Base-by-base conservation (phyloP, 2,329 filamentous ascomycete genomes). In the Moelleriella libera region DNA sequence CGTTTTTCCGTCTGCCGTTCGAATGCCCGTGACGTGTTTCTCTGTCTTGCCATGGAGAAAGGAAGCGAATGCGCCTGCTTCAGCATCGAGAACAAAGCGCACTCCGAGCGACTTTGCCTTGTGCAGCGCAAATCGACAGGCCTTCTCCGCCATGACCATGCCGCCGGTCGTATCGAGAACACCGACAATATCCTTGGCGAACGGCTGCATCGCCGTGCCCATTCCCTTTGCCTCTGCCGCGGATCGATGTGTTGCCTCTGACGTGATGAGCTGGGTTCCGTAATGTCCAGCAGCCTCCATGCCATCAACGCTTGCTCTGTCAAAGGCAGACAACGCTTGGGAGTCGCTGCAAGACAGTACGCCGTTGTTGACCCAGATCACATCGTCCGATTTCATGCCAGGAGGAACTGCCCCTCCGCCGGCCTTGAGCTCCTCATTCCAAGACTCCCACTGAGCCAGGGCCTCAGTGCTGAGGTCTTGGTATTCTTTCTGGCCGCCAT, bases 131-230 rank as follows among this genome's bases (percentile, higher is more conserved):
- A 66, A 68, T 0, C 58, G 58, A 48, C 71, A 75, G 0, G 69
- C 68, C 48, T 69, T 70, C 47, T 71, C 67, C 0, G 71, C 71
- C 12, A 64, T 53, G 2, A 64, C 64, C 30, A 69, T 63, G 4
- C 72, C 72, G 11, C 68, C 71, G 0, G 62, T 68, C 1, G 63
- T 66, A 46, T 75, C 72, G 0, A 74, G 57, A 1, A 72, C 61
- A 0, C 66, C 71, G 4, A 62, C 50, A 30, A 59, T 54, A 21
- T 56, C 51, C 49, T 54, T 44, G 44, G 55, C 43, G 49, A 73
- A 68, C 0, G 68, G 62, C 49, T 69, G 58, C 30, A 70, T 53
- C 5, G 57, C 60, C 44, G 58, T 59, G 5, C 50, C 54, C 5
- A 61, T 49, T 5, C 62, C 58, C 14, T 58, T 58, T 2, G 54